phyloP scores from a whole-genome alignment of 495 filamentous ascomycete genomes.

The Talaromyces wortmannii region DNA sequence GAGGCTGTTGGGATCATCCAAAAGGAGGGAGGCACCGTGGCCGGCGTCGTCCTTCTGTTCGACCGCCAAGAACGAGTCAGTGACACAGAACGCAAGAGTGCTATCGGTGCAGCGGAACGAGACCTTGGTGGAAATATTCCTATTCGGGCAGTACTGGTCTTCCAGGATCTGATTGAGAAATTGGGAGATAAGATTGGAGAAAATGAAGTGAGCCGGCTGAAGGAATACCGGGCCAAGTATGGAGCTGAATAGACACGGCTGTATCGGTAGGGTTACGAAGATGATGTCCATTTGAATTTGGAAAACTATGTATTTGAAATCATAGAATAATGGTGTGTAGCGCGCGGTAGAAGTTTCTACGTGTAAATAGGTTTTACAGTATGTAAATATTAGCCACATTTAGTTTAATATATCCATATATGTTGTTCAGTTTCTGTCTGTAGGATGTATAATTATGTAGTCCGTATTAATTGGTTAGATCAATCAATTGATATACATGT shows the following conservation, averaged over 20 bases:
- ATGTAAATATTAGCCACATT: too few species aligned
- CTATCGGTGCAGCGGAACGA: slow-evolving; percentile 73
- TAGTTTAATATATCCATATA: neutral
- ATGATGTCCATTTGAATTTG: neutral
- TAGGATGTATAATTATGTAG: too few species aligned
- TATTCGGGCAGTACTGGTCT: slow-evolving; percentile 39
- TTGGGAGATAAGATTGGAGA: slow-evolving; percentile 41
- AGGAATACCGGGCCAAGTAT: slow-evolving; percentile 75
- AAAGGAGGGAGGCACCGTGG: slow-evolving; percentile 71
- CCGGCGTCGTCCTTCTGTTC: slow-evolving; percentile 79
- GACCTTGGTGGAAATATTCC: slow-evolving; percentile 46
- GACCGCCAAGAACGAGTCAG: slow-evolving; percentile 81
- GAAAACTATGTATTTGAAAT: neutral
- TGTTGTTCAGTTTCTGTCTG: neutral
- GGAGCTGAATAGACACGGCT: slow-evolving; percentile 22
- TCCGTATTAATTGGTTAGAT: too few species aligned
- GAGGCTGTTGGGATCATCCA: slow-evolving; percentile 82
- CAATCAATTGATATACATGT: too few species aligned
- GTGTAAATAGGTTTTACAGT: neutral
- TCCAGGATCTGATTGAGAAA: slow-evolving; percentile 74
- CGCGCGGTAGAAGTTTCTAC: neutral
- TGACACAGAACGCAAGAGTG: slow-evolving; percentile 48
- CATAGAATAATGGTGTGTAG: neutral
- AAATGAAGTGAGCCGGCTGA: slow-evolving; percentile 61
- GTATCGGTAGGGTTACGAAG: neutral